Percentiles rank a stretch among this genome's conserved stretches.
Evolutionary conservation across 345 rosid genomes (phyloP).

Genomic region (Citrus inodora): DNA sequence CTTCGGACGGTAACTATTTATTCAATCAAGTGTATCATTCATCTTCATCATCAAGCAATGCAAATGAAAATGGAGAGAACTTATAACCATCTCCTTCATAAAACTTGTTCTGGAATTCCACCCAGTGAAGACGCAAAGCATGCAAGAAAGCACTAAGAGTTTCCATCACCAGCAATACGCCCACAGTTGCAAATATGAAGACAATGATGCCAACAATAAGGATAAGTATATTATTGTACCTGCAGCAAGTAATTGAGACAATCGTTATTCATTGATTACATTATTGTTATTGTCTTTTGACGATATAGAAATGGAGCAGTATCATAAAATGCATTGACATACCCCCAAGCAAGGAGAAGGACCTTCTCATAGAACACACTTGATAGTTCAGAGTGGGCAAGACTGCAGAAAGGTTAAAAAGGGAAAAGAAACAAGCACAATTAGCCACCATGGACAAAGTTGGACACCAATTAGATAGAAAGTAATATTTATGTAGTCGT

Average conservation of each 20-base stretch:
- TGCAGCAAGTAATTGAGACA: slow-evolving; percentile 19
- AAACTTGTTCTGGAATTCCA: slow-evolving; percentile 93
- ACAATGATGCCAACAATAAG: slow-evolving; percentile 61
- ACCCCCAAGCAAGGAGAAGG: slow-evolving; percentile 88
- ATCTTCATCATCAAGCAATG: slow-evolving; percentile 45
- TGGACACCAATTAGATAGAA: background rate
- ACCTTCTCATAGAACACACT: slow-evolving; percentile 95
- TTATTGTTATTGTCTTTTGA: background rate
- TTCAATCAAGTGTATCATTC: slow-evolving; percentile 36
- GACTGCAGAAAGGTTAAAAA: slow-evolving; percentile 44
- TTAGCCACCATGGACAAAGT: slow-evolving; percentile 2
- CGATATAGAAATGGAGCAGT: background rate
- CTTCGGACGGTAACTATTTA: background rate
- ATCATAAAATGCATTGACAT: slow-evolving; percentile 24
- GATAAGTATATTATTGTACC: slow-evolving; percentile 76
- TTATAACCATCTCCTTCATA: slow-evolving; percentile 97
- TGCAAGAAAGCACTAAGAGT: slow-evolving; percentile 94
- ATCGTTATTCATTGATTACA: background rate
- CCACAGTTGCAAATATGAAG: slow-evolving; percentile 80
- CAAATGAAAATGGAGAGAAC: slow-evolving; percentile 76
- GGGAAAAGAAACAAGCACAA: background rate
- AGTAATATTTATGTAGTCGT: background rate
- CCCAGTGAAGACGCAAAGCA: slow-evolving; percentile 98
- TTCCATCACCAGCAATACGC: slow-evolving; percentile 95
- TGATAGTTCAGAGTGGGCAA: slow-evolving; percentile 94